Percentiles rank a stretch among this genome's conserved stretches.
Conservation (phyloP, 2,329 filamentous ascomycete species). For the Diplodia seriata region DNA sequence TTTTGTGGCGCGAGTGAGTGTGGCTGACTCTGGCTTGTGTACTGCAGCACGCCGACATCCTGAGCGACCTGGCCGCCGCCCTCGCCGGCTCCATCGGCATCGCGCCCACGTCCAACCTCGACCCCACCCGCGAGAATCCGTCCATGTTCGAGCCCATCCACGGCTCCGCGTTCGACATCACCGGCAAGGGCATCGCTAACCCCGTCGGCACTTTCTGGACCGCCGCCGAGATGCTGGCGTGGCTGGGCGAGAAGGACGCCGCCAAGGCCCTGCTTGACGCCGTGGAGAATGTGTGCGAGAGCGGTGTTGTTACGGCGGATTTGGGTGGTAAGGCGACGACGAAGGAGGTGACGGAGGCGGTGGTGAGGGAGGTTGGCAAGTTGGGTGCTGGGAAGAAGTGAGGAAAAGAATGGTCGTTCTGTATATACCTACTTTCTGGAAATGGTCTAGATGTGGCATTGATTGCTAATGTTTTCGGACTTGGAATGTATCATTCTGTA, state of each 20-base stretch:
- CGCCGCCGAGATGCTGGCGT: constrained; percentile 64
- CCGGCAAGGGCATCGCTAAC: constrained; percentile 63
- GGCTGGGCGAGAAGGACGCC: constrained; percentile 63
- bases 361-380: constrained; percentile 49
- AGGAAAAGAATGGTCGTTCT: neutral
- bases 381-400: neutral
- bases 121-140: constrained; percentile 66
- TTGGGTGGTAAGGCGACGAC: constrained; percentile 57
- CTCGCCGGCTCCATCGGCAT: constrained; percentile 75
- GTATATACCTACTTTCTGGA: neutral
- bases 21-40: too few species aligned
- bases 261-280: constrained; percentile 58
- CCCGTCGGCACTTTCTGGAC: constrained; percentile 67
- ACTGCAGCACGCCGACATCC: constrained; percentile 75
- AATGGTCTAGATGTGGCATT: too few species aligned
- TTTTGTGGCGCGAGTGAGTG: too few species aligned
- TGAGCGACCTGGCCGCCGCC: constrained; percentile 73
- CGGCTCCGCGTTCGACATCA: constrained; percentile 65
- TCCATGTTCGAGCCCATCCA: constrained; percentile 70
- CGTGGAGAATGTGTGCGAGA: constrained; percentile 62
- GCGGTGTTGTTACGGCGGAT: constrained; percentile 61
- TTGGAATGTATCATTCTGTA: too few species aligned
- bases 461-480: too few species aligned
- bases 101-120: constrained; percentile 72
- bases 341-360: constrained; percentile 53